phyloP scores from a whole-genome alignment of 73 alveolate genomes.

The Diophrys appendiculata region DNA sequence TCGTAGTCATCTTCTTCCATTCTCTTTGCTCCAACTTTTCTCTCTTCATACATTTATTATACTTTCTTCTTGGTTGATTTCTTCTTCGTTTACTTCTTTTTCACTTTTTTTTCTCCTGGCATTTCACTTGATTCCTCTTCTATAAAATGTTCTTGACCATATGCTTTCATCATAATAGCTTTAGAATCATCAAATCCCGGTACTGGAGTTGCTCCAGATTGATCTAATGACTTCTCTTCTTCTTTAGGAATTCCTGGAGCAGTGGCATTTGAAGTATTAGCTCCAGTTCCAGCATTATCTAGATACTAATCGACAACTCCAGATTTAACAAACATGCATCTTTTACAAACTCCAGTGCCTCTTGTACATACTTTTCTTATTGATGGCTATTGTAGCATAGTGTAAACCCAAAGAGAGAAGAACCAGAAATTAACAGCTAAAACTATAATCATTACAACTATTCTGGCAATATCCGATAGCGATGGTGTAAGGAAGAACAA shows the following conservation, averaged over 20 bases:
- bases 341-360: not conserved
- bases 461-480: not conserved
- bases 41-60: too few species aligned
- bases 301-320: not conserved
- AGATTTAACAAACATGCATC: not conserved
- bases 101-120: too few species aligned
- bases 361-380: not conserved
- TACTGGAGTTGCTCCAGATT: not conserved
- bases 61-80: too few species aligned
- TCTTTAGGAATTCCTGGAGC: not conserved
- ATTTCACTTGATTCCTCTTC: too few species aligned
- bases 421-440: slow-evolving; percentile 10
- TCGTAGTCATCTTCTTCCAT: too few species aligned
- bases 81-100: too few species aligned
- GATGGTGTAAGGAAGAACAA: not conserved
- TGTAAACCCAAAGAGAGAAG: slow-evolving; percentile 12
- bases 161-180: not conserved
- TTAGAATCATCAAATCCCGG: not conserved
- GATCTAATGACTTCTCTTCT: not conserved
- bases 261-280: not conserved
- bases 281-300: not conserved
- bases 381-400: not conserved
- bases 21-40: too few species aligned
- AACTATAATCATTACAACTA: not conserved
- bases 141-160: too few species aligned